Evolutionary conservation across 2,329 filamentous ascomycete genomes (phyloP), one percentile per base, ranked within the genome.

Genomic region (Teratosphaeria nubilosa): DNA sequence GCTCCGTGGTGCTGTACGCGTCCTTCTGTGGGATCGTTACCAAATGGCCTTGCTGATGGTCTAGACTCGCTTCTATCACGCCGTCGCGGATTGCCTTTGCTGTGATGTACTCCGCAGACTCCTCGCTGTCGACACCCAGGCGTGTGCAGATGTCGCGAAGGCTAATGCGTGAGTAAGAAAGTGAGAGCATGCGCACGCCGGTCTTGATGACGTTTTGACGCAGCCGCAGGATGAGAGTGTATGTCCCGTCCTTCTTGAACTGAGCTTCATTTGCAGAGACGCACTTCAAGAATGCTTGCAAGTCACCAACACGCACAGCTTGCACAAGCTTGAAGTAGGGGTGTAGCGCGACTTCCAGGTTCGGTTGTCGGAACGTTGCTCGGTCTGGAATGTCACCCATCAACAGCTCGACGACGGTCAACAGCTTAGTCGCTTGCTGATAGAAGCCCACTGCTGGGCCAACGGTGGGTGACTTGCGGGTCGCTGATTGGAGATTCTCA

Each of bases 171-270:
- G 92, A 96, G 79, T 99, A 99, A 22, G 91, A 96, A 63, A 99
- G 80, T 48, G 92, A 97, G 84, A 99, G 95, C 91, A 97, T 96
- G 66, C 94, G 90, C 63, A 99, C 96, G 65, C 94, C 94, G 3
- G 94, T 99, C 81, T 96, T 96, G 84, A 99, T 97, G 70, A 99
- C 94, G 72, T 99, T 99, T 76, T 99, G 94, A 67, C 94, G 86
- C 62, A 99, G 82, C 62, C 94, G 91, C 63, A 97, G 82, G 68
- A 97, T 95, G 59, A 99, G 81, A 11, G 91, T 95, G 78, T 97
- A 97, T 22, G 92, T 97, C 58, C 90, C 90, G 72, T 99, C 94
- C 65, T 88, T 87, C 69, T 90, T 87, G 85, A 97, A 99, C 11
- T 86, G 86, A 51, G 88, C 84, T 59, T 86, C 86, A 71, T 96